phyloP scores from a whole-genome alignment of 192 early-diverging fungal genomes.

The Coemansia sp. region DNA sequence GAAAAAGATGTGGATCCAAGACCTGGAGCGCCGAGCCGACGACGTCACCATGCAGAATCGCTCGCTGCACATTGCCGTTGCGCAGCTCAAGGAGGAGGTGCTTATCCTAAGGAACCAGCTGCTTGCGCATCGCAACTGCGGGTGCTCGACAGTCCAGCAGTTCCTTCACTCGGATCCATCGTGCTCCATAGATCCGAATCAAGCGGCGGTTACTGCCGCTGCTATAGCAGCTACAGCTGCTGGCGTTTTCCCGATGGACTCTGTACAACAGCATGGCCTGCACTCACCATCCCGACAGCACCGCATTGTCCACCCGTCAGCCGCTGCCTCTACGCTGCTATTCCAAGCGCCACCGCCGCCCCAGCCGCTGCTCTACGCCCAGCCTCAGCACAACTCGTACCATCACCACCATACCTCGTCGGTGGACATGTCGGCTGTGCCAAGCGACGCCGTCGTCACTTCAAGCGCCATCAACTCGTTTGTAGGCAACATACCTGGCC shows the following conservation, averaged over 20 bases:
- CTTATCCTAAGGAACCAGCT: constrained; percentile 58
- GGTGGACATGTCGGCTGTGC: constrained; percentile 16
- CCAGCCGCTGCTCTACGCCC: constrained; percentile 7
- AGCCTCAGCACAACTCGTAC: constrained; percentile 17
- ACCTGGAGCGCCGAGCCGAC: constrained; percentile 74
- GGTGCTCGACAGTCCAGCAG: constrained; percentile 58
- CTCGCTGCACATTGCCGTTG: constrained; percentile 41
- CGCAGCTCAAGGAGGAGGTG: constrained; percentile 56
- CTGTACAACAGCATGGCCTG: too few relatives aligned
- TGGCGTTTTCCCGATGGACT: neutral
- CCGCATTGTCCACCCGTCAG: neutral
- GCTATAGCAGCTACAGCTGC: constrained; percentile 13
- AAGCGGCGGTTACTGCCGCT: constrained; percentile 19
- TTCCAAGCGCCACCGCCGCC: constrained; percentile 19
- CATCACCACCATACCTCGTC: constrained; percentile 13
- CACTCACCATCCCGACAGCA: constrained; percentile 5
- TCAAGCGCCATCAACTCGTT: neutral
- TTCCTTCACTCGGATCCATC: constrained; percentile 31
- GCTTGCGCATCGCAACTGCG: constrained; percentile 57
- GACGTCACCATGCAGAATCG: constrained; percentile 53
- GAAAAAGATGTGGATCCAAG: constrained; percentile 90
- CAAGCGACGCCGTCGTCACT: neutral
- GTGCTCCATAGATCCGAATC: constrained; percentile 2
- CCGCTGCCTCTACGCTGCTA: constrained; percentile 10
- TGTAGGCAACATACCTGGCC: neutral